Evolutionary conservation across 2,329 filamentous ascomycete species (phyloP).

Genomic region (Microdochium nivale): DNA sequence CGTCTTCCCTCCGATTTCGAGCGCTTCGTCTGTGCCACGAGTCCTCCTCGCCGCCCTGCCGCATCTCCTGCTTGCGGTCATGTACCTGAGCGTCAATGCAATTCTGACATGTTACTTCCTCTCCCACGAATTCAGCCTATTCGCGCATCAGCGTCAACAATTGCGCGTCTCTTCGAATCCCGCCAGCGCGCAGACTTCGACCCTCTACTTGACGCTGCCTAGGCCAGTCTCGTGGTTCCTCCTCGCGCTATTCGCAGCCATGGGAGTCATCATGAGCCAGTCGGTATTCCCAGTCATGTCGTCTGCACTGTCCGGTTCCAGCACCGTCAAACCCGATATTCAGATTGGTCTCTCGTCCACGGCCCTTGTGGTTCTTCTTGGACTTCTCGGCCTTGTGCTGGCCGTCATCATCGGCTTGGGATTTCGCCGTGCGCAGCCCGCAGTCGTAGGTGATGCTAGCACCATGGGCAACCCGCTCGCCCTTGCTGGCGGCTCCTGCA

Average conservation of each 20-base stretch:
- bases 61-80: conserved; percentile 35
- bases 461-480: conserved; percentile 38
- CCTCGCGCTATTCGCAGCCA: conserved; percentile 30
- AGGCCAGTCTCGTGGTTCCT: conserved; percentile 35
- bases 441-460: conserved; percentile 24
- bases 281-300: conserved; percentile 27
- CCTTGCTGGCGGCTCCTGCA: conserved; percentile 37
- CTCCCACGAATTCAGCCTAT: conserved; percentile 40
- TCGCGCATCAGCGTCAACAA: conserved; percentile 22
- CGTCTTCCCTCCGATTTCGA: conserved; percentile 7
- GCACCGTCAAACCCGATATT: neutral
- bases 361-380: conserved; percentile 24
- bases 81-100: conserved; percentile 39
- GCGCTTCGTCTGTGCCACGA: conserved; percentile 14
- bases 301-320: neutral
- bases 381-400: conserved; percentile 26
- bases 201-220: conserved; percentile 41
- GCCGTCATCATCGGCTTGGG: conserved; percentile 27
- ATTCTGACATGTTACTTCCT: conserved; percentile 39
- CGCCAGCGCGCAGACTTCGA: conserved; percentile 34
- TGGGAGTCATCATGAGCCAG: conserved; percentile 38
- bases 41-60: conserved; percentile 34
- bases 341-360: neutral
- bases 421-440: conserved; percentile 27
- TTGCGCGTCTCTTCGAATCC: conserved; percentile 37